Evolutionary conservation across 2,329 filamentous ascomycete genomes (phyloP), one percentile per base, ranked within the genome.

Genomic region (Cladophialophora chaetospira): DNA sequence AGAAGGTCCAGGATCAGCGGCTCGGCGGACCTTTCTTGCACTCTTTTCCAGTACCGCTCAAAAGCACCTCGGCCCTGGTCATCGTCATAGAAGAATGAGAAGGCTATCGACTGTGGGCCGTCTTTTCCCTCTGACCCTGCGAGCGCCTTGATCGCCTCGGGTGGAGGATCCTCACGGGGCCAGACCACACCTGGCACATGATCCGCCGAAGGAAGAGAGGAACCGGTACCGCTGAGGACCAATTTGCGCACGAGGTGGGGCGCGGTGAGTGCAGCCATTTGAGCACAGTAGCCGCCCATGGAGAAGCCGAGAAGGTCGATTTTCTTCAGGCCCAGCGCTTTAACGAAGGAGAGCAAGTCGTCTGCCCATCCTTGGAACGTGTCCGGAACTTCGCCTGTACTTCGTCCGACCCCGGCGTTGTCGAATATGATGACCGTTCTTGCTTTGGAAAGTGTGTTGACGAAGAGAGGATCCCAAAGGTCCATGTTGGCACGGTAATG

Each of bases 401-500:
- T 58, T 15, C 55, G 49, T 5, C 58, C 58, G 15, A 61, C 36
- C 11, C 54, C 60, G 21, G 54, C 60, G 35, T 63, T 58, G 47
- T 61, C 60, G 25, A 63, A 61, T 6, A 61, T 47, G 51, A 63
- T 58, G 19, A 63, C 51, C 21, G 49, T 29, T 46, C 59, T 42
- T 25, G 33, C 23, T 36, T 35, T 46, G 44, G 55, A 51, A 4
- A 58, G 36, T 9, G 46, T 53, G 36, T 61, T 58, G 55, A 61
- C 47, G 10, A 61, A 55, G n/a, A 61, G 40, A 15, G 59, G 55
- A 46, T 58, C 59, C 59, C 59, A 57, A 3, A 59, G 43, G 26
- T 59, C 53, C 59, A 59, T 62, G 23, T 59, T 62, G 26, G 51
- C 56, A 8, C 56, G 59, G 40, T 49, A 62, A 40, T 59, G 56